Conservation (phyloP, 352 stramenopile species). For the Pythium coloratum region DNA sequence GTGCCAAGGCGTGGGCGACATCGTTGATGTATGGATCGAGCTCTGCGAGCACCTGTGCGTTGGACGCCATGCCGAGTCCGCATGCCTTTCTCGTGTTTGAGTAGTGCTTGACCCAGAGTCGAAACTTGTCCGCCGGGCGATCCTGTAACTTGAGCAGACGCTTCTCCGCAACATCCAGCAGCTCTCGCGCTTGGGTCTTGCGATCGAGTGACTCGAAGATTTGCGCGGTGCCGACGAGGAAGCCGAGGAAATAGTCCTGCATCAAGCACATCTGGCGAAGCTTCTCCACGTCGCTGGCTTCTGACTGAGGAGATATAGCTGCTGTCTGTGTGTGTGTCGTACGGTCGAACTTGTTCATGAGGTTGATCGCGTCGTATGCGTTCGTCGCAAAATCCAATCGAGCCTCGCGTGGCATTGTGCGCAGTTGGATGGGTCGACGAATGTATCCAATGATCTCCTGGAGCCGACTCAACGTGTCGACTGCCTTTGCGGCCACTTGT, state of each 20-base stretch:
- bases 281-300: slow-evolving; percentile 4
- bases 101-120: slow-evolving; percentile 20
- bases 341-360: slow-evolving; percentile 22
- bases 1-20: background rate
- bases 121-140: slow-evolving; percentile 16
- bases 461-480: background rate
- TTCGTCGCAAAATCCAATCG: slow-evolving; percentile 6
- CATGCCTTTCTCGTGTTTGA: slow-evolving; percentile 1
- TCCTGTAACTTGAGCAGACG: slow-evolving; percentile 21
- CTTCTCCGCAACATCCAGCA: slow-evolving; percentile 24
- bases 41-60: background rate
- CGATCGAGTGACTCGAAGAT: slow-evolving; percentile 11
- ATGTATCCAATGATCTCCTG: background rate
- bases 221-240: slow-evolving; percentile 10
- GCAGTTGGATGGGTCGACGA: slow-evolving; percentile 4
- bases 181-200: slow-evolving; percentile 20
- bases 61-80: slow-evolving; percentile 8
- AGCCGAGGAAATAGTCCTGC: slow-evolving; percentile 12
- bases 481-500: background rate
- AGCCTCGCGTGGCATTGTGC: background rate
- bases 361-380: slow-evolving; percentile 16
- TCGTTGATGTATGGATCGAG: background rate
- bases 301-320: background rate
- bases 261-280: slow-evolving; percentile 18
- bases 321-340: slow-evolving; percentile 9